A percentile compares a stretch with the other conserved stretches of the same genome.
phyloP scores from a whole-genome alignment of 1,284 basidiomycete species.

The Ceratobasidium sp. region DNA sequence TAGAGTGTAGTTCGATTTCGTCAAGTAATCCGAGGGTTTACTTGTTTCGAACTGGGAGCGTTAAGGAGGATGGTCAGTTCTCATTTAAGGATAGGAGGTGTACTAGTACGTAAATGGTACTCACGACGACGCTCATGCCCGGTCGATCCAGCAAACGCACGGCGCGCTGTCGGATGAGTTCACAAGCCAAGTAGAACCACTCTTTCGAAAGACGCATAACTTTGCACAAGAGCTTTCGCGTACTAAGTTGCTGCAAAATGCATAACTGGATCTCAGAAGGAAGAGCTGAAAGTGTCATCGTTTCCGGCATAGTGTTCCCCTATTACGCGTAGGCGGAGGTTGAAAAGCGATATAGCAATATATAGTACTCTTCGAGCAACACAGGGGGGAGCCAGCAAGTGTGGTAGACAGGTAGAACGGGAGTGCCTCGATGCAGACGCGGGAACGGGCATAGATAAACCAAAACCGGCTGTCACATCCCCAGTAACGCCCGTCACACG shows the following conservation, averaged over 20 bases:
- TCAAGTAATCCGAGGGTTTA: constrained; percentile 7
- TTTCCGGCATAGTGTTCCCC: background rate
- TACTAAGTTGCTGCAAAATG: constrained; percentile 21
- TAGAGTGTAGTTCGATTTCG: constrained; percentile 1
- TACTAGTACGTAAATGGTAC: constrained; percentile 20
- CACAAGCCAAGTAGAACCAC: constrained; percentile 27
- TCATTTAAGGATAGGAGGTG: background rate
- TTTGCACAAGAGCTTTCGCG: constrained; percentile 16
- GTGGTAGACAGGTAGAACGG: constrained; percentile 5
- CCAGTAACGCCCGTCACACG: constrained; percentile 42
- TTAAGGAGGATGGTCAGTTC: background rate
- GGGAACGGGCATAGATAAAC: constrained; percentile 42
- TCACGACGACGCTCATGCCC: constrained; percentile 33
- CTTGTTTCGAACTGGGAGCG: constrained; percentile 31
- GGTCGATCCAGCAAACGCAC: constrained; percentile 11
- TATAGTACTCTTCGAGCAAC: background rate
- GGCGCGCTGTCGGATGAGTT: constrained; percentile 32
- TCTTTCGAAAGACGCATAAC: constrained; percentile 40
- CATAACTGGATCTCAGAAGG: constrained; percentile 36
- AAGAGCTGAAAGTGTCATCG: constrained; percentile 23
- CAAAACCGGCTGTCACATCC: constrained; percentile 37
- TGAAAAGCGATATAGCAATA: background rate
- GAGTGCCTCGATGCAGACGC: constrained; percentile 23
- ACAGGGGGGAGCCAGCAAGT: background rate
- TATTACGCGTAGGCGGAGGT: too few relatives aligned